Base-by-base conservation (phyloP, 2,329 filamentous ascomycete species). In the Massarina eburnea region DNA sequence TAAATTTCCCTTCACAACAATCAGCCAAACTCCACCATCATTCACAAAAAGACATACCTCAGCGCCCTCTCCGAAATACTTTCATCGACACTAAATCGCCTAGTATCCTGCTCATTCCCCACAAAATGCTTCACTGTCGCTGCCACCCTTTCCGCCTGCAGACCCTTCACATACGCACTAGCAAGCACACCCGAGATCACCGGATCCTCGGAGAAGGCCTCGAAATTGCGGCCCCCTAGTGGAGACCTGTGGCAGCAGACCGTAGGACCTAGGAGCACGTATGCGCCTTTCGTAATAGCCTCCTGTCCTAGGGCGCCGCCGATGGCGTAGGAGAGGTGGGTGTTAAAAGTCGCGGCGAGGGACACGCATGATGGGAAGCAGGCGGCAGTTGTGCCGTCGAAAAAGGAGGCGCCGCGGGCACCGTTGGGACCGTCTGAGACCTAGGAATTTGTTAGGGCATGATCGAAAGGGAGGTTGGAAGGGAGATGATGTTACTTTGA, bases 361-460 rank as follows among this genome's bases (percentile, higher is more conserved):
- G 84, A 87, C 40, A 88, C 83, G 45, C 85, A 85, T 52, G 86
- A 89, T 7, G 87, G 87, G 51, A 90, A 85, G 38, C 88, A 80
- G 14, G 87, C 87, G 18, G 87, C 86, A 71, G 86, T 67, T 9
- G 69, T 73, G 37, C 83, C 80, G 53, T 82, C 78, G 68, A 85
- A 85, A 74, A 84, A 85, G 46, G 76, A 78, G 1, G 46, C 51
- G 20, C 83, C 83, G 46, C 83, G 76, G n/a, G 83, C 77, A 38
- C 84, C 84, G 58, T 86, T 86, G 36, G 84, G 84, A 0, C 84
- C 83, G 52, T 87, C 84, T 20, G 80, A 79, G 32, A 83, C 71
- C 20, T 82, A 20, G 71, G 14, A 18, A 18, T 3, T 6, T 24
- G 30, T 42, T 24, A 42, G 29, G 4, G 19, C 14, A n/a, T 8